Evolutionary conservation across 768 basidiomycete species (phyloP).

Genomic region (Leccinum boreale): DNA sequence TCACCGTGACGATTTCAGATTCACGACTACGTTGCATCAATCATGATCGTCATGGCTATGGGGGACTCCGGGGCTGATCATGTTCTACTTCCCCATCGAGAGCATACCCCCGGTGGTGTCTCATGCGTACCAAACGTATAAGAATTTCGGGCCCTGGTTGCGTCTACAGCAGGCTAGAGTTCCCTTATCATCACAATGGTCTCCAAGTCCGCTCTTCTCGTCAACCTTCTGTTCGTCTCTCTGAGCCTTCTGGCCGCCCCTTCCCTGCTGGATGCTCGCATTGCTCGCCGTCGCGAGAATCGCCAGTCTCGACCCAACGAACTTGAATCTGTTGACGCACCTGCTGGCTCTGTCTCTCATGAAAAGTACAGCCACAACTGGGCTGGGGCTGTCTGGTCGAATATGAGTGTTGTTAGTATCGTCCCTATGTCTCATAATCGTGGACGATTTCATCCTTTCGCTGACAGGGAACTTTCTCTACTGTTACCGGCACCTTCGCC

Average conservation of each 20-base stretch:
- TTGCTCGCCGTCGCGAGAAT: background rate
- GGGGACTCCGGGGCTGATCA: too few species aligned
- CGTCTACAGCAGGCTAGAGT: too few species aligned
- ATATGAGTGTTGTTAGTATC: too few species aligned
- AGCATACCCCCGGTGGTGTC: too few species aligned
- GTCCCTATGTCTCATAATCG: background rate
- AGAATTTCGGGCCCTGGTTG: too few species aligned
- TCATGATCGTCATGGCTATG: too few species aligned
- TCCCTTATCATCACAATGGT: conserved; percentile 8
- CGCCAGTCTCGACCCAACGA: background rate
- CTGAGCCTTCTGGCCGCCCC: conserved; percentile 9
- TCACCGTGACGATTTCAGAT: too few species aligned
- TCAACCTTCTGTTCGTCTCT: conserved; percentile 17
- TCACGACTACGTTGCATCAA: too few species aligned
- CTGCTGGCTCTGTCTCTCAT: background rate
- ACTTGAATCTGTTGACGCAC: background rate
- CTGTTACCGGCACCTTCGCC: background rate
- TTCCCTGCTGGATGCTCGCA: background rate
- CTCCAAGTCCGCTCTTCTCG: conserved; percentile 15
- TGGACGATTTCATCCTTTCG: background rate
- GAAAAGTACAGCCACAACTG: conserved; percentile 18
- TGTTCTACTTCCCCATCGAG: too few species aligned
- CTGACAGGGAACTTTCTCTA: background rate
- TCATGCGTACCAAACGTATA: too few species aligned
- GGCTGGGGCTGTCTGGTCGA: conserved; percentile 5